Evolutionary conservation across 495 filamentous ascomycete species (phyloP), one percentile per base, ranked within the genome.

Genomic region (Acidomyces sp.): DNA sequence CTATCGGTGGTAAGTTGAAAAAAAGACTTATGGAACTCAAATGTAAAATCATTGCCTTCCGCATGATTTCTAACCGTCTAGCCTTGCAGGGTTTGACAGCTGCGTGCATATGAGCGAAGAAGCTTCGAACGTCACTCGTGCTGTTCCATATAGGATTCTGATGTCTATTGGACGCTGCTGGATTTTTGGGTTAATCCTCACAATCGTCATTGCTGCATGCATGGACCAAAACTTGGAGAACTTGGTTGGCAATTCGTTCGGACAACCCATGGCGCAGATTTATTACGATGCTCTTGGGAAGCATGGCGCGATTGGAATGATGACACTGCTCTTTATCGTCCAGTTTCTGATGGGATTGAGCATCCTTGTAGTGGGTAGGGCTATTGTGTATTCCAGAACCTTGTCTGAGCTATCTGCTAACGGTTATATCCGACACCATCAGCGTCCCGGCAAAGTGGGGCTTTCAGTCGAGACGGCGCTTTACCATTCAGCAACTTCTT

Each of bases 41-140:
- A n/a, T n/a, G n/a, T n/a, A n/a, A n/a, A n/a, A n/a, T n/a, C n/a
- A n/a, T n/a, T n/a, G n/a, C n/a, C n/a, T n/a, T n/a, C n/a, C n/a
- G n/a, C n/a, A n/a, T n/a, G n/a, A n/a, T n/a, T n/a, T n/a, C n/a
- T n/a, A n/a, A n/a, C n/a, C n/a, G n/a, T n/a, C n/a, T n/a, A n/a
- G n/a, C n/a, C n/a, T n/a, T 4, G 20, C 1, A 1, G 48, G 56
- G 0, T 69, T 71, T 25, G 65, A 71, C 51, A 63, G 60, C 0
- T 71, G 69, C 34, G 66, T 74, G 6, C 74, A 78, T 54, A 78
- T 78, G 65, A 69, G 63, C 28, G 77, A 80, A 52, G 77, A 81
- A 48, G 75, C 74, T 4, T 62, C 67, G 6, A 75, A 80, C 58
- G 75, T 75, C 10, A 62, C 71, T 0, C 68, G 63, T 23, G 74